Evolutionary conservation across 2,329 filamentous ascomycete species (phyloP).

Genomic region (Penicillium sp.): DNA sequence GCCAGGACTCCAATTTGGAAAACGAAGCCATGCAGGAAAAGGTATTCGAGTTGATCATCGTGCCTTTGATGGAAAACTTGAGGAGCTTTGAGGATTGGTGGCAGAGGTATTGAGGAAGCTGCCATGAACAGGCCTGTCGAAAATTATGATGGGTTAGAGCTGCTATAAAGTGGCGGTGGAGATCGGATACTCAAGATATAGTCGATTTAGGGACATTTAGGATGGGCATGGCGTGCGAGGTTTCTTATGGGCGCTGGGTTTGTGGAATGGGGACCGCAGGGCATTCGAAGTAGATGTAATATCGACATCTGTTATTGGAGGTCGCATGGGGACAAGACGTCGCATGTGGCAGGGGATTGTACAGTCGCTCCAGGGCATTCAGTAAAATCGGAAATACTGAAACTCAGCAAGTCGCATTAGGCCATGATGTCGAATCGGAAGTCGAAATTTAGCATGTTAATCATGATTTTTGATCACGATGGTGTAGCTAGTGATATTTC

Average conservation of each 20-base stretch:
- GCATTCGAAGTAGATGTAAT: background rate
- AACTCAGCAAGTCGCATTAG: background rate
- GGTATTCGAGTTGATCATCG: background rate
- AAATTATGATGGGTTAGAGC: background rate
- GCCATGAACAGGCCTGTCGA: background rate
- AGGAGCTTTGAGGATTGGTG: background rate
- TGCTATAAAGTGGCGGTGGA: background rate
- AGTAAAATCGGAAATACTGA: background rate
- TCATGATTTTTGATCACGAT: background rate
- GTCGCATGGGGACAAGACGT: background rate
- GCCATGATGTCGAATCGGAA: background rate
- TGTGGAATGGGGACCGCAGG: background rate
- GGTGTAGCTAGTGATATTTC: background rate
- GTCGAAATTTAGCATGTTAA: background rate
- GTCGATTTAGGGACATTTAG: background rate
- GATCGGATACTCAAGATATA: background rate
- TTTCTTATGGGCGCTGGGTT: background rate
- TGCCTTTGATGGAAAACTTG: background rate
- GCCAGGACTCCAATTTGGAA: background rate
- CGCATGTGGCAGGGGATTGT: background rate
- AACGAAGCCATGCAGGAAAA: background rate
- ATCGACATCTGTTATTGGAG: too few relatives aligned
- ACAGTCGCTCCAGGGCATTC: background rate
- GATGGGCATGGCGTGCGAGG: background rate
- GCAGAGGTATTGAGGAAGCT: background rate